These are phyloP conservation scores for Melampsora abietis-canadensis DNA, from an alignment of 1,284 basidiomycete genomes.

Conservation along the genomic window DNA sequence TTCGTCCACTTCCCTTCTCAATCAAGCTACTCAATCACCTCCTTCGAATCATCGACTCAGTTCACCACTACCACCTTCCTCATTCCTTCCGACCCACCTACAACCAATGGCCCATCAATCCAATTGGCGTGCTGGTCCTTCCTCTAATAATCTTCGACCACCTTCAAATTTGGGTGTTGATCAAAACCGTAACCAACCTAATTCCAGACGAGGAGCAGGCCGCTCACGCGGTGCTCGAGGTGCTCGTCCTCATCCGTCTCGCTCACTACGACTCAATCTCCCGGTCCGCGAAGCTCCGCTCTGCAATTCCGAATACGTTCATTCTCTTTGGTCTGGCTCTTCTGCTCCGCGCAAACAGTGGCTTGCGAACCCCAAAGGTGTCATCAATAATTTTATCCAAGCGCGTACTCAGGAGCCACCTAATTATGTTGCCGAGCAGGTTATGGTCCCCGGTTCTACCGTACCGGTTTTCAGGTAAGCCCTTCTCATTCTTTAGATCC, in stretches of 20 bases:
- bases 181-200: neutral
- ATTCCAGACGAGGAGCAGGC: no score
- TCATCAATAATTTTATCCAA: constrained; percentile 38
- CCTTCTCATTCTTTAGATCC: constrained; percentile 7
- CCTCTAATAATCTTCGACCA: neutral
- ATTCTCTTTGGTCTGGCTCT: constrained; percentile 14
- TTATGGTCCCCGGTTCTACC: constrained; percentile 10
- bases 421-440: constrained; percentile 21
- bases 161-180: neutral
- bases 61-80: constrained; percentile 1
- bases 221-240: neutral
- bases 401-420: constrained; percentile 22
- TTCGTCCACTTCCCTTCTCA: neutral
- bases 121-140: neutral
- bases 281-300: constrained; percentile 22
- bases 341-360: constrained; percentile 27
- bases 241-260: neutral
- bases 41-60: constrained; percentile 6
- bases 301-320: constrained; percentile 11
- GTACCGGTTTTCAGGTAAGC: constrained; percentile 24
- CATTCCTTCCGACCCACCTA: neutral
- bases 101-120: constrained; percentile 2
- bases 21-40: neutral
- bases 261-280: constrained; percentile 6
- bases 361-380: constrained; percentile 35